Base-by-base conservation (phyloP, 352 stramenopile species). In the Globisporangium radiosum region DNA sequence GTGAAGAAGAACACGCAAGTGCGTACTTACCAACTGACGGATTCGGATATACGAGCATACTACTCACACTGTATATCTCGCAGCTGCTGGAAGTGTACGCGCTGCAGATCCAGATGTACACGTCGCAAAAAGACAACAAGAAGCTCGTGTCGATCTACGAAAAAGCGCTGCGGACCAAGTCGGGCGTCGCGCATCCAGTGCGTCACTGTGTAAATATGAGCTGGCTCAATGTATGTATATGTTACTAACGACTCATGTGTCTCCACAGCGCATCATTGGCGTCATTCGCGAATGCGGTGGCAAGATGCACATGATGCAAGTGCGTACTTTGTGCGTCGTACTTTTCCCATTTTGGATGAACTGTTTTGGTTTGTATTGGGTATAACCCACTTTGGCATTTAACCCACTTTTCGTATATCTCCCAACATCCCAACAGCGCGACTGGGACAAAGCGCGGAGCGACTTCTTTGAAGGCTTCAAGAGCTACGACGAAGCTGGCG, bases 381-480 rank as follows among this genome's bases (percentile, higher is more conserved):
- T 3, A 3, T 25, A 25, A 25, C 19, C 19, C 19, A 25, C 19
- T 25, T 25, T 25, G 19, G 19, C 19, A 25, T 33, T 33, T 33
- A 33, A 33, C 25, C 25, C 25, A 33, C 25, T 33, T 33, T 33
- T 33, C 25, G 25, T 33, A 33, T 33, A 7, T 9, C 25, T 17
- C 9, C 43, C 5, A 51, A 7, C 15, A 7, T 17, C 33, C 42
- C 11, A 39, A 7, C 50, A 95, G 68, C 78, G 88, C 6, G 90
- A 97, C 56, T 98, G 95, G 78, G 86, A 98, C 58, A 92, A 94
- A 48, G 94, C 92, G 0, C 86, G 82, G 0, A 96, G 92, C 54
- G 91, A 96, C 33, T 98, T 98, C 54, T 98, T 98, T 61, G 90
- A 97, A 54, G 92, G 90, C 9, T 98, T 98, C 71, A 98, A 98